Evolutionary conservation across 2,329 filamentous ascomycete genomes (phyloP), one percentile per base, ranked within the genome.

Genomic region (Fusarium aywerte): DNA sequence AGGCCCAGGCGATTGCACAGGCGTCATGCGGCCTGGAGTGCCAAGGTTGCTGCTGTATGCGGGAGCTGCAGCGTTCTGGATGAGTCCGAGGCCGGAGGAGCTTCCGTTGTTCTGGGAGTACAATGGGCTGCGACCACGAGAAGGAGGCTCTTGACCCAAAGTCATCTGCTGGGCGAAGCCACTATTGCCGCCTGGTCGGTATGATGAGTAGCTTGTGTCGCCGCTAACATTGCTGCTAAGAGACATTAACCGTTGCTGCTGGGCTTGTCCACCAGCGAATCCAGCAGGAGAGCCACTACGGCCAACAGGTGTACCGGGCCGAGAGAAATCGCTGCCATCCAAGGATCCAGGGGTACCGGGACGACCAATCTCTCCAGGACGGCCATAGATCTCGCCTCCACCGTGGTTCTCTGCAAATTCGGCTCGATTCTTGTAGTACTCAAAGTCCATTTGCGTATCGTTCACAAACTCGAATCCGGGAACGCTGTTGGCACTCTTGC

Each of bases 381-480:
- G 83, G 4, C 90, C 90, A 65, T 87, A 90, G 8, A 90, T 81
- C 31, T 87, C 86, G 21, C 91, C 91, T 7, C 91, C 93, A n/a
- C 93, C 93, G 68, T 93, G 91, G 54, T 96, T 92, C 12, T 93
- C 90, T 2, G 89, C 89, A 79, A 98, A 97, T 70, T 97, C 95
- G 3, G 92, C 87, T 2, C 93, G 86, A 77, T 97, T 90, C 79
- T 97, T 97, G 84, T 90, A 98, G 79, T 93, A 95, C 62, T 93
- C 89, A 75, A 96, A 97, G 76, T 97, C 93, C 78, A 97, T 89
- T 47, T 93, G 89, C 54, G 86, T 86, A 73, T 98, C 95, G 0
- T 92, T 89, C 0, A 98, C 94, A 58, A 97, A 89, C 78, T 98
- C 95, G 77, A 97, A 97, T 0, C 93, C 92, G 0, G 90, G 88